Evolutionary conservation across 2,329 filamentous ascomycete genomes (phyloP), one percentile per base, ranked within the genome.

Genomic region (Trichophyton verrucosum): DNA sequence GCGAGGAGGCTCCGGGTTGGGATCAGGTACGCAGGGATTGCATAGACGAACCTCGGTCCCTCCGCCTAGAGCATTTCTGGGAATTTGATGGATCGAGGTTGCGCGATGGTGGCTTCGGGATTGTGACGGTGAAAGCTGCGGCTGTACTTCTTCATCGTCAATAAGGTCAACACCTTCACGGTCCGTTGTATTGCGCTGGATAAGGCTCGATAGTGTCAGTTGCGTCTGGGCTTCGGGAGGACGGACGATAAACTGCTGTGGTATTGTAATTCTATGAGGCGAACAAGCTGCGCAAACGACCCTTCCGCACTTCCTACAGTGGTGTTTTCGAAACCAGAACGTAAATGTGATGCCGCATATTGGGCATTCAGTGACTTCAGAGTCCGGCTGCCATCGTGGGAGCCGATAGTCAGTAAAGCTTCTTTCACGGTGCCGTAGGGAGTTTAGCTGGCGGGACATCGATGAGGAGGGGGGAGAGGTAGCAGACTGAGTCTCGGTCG

Each of bases 251-350:
- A 89, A 97, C 70, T 94, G 89, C 65, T 91, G 83, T 0, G 92
- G 92, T 64, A 97, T 96, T 2, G 89, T 95, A 70, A 97, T 97
- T 63, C 91, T 84, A 73, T 97, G 92, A 2, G 92, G 92, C 2
- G 92, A 96, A 76, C 92, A 97, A 20, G 84, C 80, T 61, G 86
- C 85, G 74, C 92, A 97, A 24, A 97, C 92, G 7, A 97, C 91
- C 63, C 91, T 81, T 53, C 92, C 92, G 71, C 92, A 97, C 82
- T 96, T 96, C 82, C 91, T 84, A 80, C 92, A 97, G 71, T 97
- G 92, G 75, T 97, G 92, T 71, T 95, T 95, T 64, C 92, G 82
- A 70, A 89, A 86, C 76, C 90, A 89, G 67, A 95, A 87, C 70
- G 83, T 88, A 70, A 97, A 97, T 56, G 85, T 82, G 0, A 82